Base-by-base conservation (phyloP, 2,329 filamentous ascomycete species). In the Monilinia vaccinii-corymbosi region DNA sequence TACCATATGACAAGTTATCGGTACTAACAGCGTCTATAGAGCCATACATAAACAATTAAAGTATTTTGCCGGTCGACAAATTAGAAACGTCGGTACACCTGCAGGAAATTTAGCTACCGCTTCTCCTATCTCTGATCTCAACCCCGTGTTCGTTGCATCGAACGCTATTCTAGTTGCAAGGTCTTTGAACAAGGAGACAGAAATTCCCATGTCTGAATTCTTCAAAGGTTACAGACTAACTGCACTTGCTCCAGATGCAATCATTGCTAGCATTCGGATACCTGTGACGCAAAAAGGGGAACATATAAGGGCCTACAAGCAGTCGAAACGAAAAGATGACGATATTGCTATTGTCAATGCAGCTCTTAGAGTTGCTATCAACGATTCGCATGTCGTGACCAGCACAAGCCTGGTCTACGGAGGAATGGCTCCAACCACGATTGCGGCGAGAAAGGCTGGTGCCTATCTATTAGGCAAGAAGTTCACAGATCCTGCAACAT, bases 301-400 rank as follows among this genome's bases (percentile, higher is more conserved):
- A 71, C 91, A 86, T 71, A 87, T 96, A 72, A 83, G 88, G 47
- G 87, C 93, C 1, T 97, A 97, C 75, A 99, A 99, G 75, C 93
- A 97, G 73, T 85, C 94, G 0, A 99, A 99, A 78, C 79, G 94
- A 66, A 97, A 97, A 71, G 94, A 99, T 68, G 94, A 99, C 69
- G 94, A 99, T 71, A 97, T 99, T 71, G 94, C 94, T 2, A 97
- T 99, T 68, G 94, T 97, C 28, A 97, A 95, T 52, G 85, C 88
- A 32, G 91, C 93, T 1, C 74, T 97, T 60, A 83, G 90, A 40
- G 79, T 97, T 6, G 83, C 81, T 6, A 75, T 97, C 3, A 81
- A 86, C 44, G 81, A 88, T 2, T 78, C 80, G 1, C 83, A 93
- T 46, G 72, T 83, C 1, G 89, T 97, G 7, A 80, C 85, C 62